Evolutionary conservation across 1,139 yeast species (phyloP).

Genomic region (Arxiozyma telluris): DNA sequence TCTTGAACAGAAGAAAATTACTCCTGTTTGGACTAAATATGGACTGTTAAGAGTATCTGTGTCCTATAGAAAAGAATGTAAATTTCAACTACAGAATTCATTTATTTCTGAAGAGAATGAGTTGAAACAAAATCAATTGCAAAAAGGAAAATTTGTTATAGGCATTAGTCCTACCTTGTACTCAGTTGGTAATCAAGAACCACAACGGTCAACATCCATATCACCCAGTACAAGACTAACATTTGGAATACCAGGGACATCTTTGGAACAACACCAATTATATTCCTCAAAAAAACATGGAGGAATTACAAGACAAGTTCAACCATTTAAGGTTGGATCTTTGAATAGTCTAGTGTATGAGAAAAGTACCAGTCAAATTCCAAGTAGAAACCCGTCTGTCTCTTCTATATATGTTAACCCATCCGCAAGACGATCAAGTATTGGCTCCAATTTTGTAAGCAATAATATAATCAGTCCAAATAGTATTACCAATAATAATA

Average conservation of each 20-base stretch:
- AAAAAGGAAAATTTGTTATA: neutral
- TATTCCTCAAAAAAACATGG: conserved; percentile 19
- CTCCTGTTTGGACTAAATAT: conserved; percentile 61
- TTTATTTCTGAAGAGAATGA: conserved; percentile 6
- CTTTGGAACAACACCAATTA: conserved; percentile 12
- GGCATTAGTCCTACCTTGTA: neutral
- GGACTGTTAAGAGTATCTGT: conserved; percentile 71
- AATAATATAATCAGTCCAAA: neutral
- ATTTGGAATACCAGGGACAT: conserved; percentile 9
- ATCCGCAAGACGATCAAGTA: conserved; percentile 29
- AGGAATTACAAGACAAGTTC: conserved; percentile 32
- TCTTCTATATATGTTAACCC: conserved; percentile 33
- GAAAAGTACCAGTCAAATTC: conserved; percentile 20
- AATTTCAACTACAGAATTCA: conserved; percentile 55
- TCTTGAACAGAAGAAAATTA: conserved; percentile 50
- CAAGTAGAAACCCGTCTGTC: conserved; percentile 33
- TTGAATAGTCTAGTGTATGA: conserved; percentile 40
- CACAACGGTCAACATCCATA: conserved; percentile 19
- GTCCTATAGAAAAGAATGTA: conserved; percentile 64
- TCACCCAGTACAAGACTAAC: conserved; percentile 23
- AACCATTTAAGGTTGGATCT: conserved; percentile 57
- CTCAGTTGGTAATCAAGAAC: neutral
- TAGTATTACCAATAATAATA: neutral
- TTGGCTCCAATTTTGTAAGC: conserved; percentile 21
- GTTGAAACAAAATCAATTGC: conserved; percentile 3